Base-by-base conservation (phyloP, 306 rosid genomes). In the Pyrus communis region DNA sequence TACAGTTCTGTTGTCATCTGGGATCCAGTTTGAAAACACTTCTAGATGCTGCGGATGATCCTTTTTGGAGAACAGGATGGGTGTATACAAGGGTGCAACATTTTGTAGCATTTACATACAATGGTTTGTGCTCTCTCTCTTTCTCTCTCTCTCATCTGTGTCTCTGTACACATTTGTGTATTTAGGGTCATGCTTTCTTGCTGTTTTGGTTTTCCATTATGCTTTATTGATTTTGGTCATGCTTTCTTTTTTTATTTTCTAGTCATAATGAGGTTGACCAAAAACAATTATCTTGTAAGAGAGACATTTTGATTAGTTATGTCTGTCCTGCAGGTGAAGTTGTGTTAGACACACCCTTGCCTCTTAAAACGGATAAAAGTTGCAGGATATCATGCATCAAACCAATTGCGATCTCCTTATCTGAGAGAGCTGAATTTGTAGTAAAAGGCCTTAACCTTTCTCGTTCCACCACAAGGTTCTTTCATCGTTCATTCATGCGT, bases 21-120 rank as follows among this genome's bases (percentile, higher is more conserved):
- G 85, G 97, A 28, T 81, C 91, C 79, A 81, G 78, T 80, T 86
- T 93, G 86, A 82, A 82, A 76, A 90, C 79, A 80, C 97, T 93
- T 79, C 80, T 91, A 64, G 91, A 85, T 60, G 84, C 79, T 14
- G 79, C 88, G 40, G 76, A 79, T 64, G 93, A 89, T 76, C 76
- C 93, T 78, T 87, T 93, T 69, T 93, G 98, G 98, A 88, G 83
- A 76, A 86, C 91, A 25, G 98, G 98, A 81, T 93, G 97, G 98
- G 79, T 90, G 64, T 91, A 87, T 55, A 62, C 87, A 35, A 89
- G 97, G 82, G 88, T 87, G 88, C 88, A 60, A 68, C 87, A 91
- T 75, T 86, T 80, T 74, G 89, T 88, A 74, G 90, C 96, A 59
- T 86, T 93, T 82, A 70, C 87, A 71, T 86, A 87, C 84, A 87